Evolutionary conservation across 352 stramenopile genomes (phyloP).

Genomic region (Phytophthora megakarya): DNA sequence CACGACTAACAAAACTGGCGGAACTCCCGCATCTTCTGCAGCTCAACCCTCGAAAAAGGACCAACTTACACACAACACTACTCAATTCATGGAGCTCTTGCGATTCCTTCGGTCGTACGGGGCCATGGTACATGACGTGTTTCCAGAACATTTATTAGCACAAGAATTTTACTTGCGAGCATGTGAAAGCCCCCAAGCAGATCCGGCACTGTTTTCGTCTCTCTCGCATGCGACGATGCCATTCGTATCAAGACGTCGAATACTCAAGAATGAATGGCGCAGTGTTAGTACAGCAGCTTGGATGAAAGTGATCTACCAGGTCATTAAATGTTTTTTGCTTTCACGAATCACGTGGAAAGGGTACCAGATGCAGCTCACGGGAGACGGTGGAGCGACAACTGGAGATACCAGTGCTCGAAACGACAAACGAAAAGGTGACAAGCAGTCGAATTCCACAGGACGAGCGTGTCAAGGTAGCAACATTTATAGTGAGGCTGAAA

Average conservation of each 20-base stretch:
- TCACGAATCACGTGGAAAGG: constrained; percentile 87
- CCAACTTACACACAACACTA: constrained; percentile 50
- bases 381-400: not conserved
- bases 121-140: constrained; percentile 90
- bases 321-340: constrained; percentile 93
- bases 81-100: constrained; percentile 88
- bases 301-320: constrained; percentile 90
- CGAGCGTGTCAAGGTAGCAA: constrained; percentile 81
- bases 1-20: constrained; percentile 1
- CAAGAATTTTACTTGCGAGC: constrained; percentile 84
- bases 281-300: constrained; percentile 62
- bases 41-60: constrained; percentile 59
- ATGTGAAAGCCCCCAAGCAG: constrained; percentile 64
- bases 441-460: not conserved
- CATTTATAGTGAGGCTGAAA: constrained; percentile 91
- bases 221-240: constrained; percentile 39
- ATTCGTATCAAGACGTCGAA: constrained; percentile 59
- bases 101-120: constrained; percentile 93
- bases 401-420: constrained; percentile 13
- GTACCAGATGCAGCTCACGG: constrained; percentile 52
- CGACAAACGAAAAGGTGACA: constrained; percentile 27
- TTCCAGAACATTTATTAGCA: constrained; percentile 75
- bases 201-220: constrained; percentile 55
- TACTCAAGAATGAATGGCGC: constrained; percentile 64
- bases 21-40: not conserved